Conservation (phyloP, 495 filamentous ascomycete genomes). For the Penicillium longicatenatum region DNA sequence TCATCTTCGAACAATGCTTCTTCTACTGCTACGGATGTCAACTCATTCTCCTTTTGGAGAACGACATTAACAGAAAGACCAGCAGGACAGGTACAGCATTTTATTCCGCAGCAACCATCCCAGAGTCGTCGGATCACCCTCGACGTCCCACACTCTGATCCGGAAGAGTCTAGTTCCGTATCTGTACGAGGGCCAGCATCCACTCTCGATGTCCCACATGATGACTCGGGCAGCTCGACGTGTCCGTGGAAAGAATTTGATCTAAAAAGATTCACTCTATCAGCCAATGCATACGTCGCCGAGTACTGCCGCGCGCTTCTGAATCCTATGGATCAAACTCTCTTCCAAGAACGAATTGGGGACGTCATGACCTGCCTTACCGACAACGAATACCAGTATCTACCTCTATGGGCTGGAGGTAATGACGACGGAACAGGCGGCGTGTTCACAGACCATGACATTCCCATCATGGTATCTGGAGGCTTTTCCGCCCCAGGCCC, state of each 20-base stretch:
- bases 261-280: neutral
- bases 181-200: neutral
- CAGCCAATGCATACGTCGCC: constrained; percentile 18
- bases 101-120: neutral
- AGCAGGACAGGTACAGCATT: neutral
- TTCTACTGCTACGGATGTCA: neutral
- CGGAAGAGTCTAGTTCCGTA: too few relatives aligned
- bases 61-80: neutral
- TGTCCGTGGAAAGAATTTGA: neutral
- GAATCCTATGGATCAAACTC: constrained; percentile 7
- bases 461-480: constrained; percentile 40
- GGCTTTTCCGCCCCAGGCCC: constrained; percentile 50
- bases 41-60: neutral
- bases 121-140: neutral
- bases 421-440: constrained; percentile 56
- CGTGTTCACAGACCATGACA: constrained; percentile 45
- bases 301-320: constrained; percentile 23
- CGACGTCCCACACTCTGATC: neutral
- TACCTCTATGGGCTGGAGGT: constrained; percentile 59
- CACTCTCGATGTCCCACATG: neutral
- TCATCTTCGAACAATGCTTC: neutral
- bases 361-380: constrained; percentile 50
- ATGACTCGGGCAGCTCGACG: neutral
- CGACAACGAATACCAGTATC: constrained; percentile 52
- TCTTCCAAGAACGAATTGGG: constrained; percentile 24